Evolutionary conservation across 176 grass and related monocot species (phyloP), one percentile per base, ranked within the genome.

Genomic region (Tuctoria greenei): DNA sequence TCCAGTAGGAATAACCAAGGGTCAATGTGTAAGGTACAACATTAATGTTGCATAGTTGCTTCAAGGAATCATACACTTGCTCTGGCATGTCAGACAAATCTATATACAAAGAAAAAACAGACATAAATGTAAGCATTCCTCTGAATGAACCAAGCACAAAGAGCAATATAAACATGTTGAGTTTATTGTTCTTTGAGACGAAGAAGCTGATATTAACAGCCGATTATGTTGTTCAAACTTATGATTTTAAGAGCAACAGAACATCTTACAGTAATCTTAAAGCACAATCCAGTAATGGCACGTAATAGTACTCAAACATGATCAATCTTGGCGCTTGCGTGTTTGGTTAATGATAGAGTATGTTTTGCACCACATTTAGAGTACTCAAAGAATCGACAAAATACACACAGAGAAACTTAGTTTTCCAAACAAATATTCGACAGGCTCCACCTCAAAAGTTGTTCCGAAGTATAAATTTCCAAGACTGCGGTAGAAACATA

Each of bases 1-100:
- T 69, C 89, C 89, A 99, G 47, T 92, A 95, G 6, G 95, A 92
- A 84, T 99, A 99, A 78, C 89, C 87, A 73, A 99, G 87, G 49
- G 87, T 92, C 83, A 99, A 70, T 27, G 69, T 70, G 72, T 99
- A 81, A 71, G 91, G 80, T 60, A 95, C 85, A 15, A 80, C 77
- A 90, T 95, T 83, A 52, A 95, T 23, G 61, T 82, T 81, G 69
- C 95, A 99, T 38, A 90, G 69, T 16, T 81, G 86, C 87, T 90
- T 99, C 72, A 95, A 64, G 21, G 89, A 85, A 84, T 86, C 77
- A 20, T 85, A 66, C 21, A 75, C 61, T 78, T 85, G 26, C 61
- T 88, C 80, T 36, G 82, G 85, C 71, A 99, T 86, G 23, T 90
- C 91, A 45, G 87, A 92, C 72, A 99, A 80, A 81, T 95, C 95